Evolutionary conservation across 140 eudicot genomes (phyloP).

Genomic region (Anethum foeniculum): DNA sequence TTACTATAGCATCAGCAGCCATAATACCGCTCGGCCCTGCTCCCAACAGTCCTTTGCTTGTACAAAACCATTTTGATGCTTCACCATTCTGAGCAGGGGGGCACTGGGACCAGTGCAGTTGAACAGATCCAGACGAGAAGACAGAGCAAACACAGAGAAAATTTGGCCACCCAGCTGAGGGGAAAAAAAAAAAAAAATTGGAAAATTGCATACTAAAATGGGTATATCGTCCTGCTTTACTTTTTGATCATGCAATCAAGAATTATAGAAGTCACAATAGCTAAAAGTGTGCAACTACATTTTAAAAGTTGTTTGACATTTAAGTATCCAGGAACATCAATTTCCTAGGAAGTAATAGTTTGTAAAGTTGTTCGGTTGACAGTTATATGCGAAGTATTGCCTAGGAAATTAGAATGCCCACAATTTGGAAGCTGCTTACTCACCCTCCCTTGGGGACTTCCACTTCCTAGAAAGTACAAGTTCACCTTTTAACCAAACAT

Average conservation of each 20-base stretch:
- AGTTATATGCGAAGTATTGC: not conserved
- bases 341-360: not conserved
- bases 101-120: slow-evolving; percentile 97
- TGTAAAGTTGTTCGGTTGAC: not conserved
- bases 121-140: slow-evolving; percentile 95
- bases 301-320: not conserved
- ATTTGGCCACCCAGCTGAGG: slow-evolving; percentile 99
- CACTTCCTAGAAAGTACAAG: not conserved
- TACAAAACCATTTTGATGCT: slow-evolving; percentile 83
- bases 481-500: not conserved
- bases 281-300: not conserved
- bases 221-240: not conserved
- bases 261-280: not conserved
- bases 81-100: slow-evolving; percentile 52
- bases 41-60: slow-evolving; percentile 94
- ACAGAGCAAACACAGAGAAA: slow-evolving; percentile 97
- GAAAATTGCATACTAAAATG: not conserved
- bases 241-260: not conserved
- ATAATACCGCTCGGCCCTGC: slow-evolving; percentile 98
- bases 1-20: slow-evolving; percentile 99
- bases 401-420: not conserved
- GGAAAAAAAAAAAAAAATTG: not conserved
- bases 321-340: not conserved
- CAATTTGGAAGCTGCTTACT: not conserved
- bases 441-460: not conserved